A percentile compares a stretch with the other conserved stretches of the same genome.
phyloP scores from a whole-genome alignment of 2,329 filamentous ascomycete species.

The Cytospora mali region DNA sequence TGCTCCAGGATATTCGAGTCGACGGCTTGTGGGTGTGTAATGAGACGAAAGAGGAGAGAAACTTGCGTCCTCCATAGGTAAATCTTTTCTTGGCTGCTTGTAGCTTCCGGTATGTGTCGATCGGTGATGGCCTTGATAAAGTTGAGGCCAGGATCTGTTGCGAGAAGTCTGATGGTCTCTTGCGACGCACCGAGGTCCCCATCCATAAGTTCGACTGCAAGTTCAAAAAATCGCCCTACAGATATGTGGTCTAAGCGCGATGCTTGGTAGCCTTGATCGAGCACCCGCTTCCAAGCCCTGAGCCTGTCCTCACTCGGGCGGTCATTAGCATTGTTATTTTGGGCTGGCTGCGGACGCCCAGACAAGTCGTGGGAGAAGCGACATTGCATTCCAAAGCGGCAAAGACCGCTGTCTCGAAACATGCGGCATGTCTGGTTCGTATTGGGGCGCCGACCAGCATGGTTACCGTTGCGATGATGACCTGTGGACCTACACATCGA shows the following conservation, averaged over 20 bases:
- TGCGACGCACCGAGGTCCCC: conserved; percentile 37
- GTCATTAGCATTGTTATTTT: too few relatives aligned
- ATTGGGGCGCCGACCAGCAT: neutral
- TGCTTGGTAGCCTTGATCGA: neutral
- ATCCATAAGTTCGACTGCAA: conserved; percentile 37
- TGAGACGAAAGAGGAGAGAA: conserved; percentile 39
- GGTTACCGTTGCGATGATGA: neutral
- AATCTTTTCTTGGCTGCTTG: neutral
- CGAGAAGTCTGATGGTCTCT: conserved; percentile 30
- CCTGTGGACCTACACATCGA: neutral
- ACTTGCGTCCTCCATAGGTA: conserved; percentile 29
- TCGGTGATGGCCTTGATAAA: conserved; percentile 17
- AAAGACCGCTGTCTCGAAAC: conserved; percentile 1
- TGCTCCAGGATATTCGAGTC: conserved; percentile 45
- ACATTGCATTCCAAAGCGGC: neutral
- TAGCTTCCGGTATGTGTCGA: neutral
- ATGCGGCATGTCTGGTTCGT: neutral
- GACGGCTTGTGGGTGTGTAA: conserved; percentile 40
- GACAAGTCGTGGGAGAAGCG: neutral
- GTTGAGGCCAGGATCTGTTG: conserved; percentile 25
- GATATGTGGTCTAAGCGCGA: neutral
- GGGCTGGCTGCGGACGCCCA: neutral
- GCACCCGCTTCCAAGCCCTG: conserved; percentile 12
- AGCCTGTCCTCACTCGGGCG: neutral
- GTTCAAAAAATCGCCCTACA: conserved; percentile 34